phyloP scores from a whole-genome alignment of 1,139 yeast species.

The Torulaspora pretoriensis region DNA sequence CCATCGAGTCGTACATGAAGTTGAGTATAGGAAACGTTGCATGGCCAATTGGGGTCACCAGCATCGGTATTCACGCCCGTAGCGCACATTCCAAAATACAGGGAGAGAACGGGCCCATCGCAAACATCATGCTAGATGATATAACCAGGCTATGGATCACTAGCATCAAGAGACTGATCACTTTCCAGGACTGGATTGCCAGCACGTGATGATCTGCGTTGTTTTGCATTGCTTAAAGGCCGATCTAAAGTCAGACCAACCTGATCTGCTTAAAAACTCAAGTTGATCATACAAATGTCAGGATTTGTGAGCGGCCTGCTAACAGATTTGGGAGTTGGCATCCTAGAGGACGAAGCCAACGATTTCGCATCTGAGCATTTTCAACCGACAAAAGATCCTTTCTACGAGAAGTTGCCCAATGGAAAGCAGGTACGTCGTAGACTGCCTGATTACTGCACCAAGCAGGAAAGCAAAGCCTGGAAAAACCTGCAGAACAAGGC shows the following conservation, averaged over 20 bases:
- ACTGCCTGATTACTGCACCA: conserved; percentile 56
- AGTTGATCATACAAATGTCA: conserved; percentile 7
- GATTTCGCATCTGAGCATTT: conserved; percentile 32
- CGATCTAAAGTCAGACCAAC: not conserved
- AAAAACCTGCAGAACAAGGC: conserved; percentile 68
- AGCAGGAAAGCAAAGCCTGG: conserved; percentile 65
- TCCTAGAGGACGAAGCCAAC: conserved; percentile 26
- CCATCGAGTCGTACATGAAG: conserved; percentile 68
- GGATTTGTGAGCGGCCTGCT: conserved; percentile 10
- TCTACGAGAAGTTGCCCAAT: conserved; percentile 41
- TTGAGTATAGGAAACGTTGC: conserved; percentile 84
- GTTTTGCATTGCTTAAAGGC: not conserved
- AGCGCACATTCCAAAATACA: conserved; percentile 49
- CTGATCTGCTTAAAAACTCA: no score
- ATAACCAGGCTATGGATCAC: conserved; percentile 73
- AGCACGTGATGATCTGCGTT: conserved; percentile 5
- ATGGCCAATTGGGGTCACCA: conserved; percentile 86
- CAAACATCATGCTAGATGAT: conserved; percentile 79
- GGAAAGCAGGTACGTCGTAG: conserved; percentile 53
- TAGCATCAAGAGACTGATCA: conserved; percentile 64
- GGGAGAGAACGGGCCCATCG: conserved; percentile 38
- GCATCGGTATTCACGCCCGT: conserved; percentile 76
- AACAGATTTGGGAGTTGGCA: conserved; percentile 18
- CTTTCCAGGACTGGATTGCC: conserved; percentile 43
- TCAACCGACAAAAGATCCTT: conserved; percentile 54